Percentiles rank a stretch among this genome's conserved stretches.
Evolutionary conservation across 2,329 filamentous ascomycete species (phyloP).

Genomic region (Pseudocercospora fijiensis): DNA sequence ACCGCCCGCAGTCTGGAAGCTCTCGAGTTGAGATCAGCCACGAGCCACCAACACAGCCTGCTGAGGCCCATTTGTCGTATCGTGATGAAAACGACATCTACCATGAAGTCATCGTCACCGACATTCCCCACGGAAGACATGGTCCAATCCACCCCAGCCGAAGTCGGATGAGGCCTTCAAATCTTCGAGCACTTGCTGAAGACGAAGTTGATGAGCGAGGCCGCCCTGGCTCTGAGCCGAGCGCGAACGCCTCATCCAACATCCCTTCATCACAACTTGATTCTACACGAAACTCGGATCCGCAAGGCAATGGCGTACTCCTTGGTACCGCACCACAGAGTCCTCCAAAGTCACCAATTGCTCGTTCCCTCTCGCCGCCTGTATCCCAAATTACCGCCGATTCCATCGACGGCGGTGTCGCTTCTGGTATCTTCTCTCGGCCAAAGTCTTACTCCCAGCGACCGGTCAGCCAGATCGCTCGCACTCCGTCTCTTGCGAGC

Average conservation of each 20-base stretch:
- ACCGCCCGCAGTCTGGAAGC: conserved; percentile 11
- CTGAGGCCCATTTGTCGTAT: conserved; percentile 23
- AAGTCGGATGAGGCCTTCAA: conserved; percentile 14
- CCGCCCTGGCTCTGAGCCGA: conserved; percentile 5
- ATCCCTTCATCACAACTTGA: background rate
- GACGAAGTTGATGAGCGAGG: conserved; percentile 12
- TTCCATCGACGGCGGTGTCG: conserved; percentile 2
- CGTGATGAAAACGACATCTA: conserved; percentile 25
- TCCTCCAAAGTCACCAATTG: conserved; percentile 3
- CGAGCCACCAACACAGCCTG: conserved; percentile 22
- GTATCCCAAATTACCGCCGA: conserved; percentile 4
- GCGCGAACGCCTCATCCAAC: background rate
- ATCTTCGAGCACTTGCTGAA: conserved; percentile 15
- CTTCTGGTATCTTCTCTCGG: conserved; percentile 11
- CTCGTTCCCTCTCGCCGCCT: conserved; percentile 13
- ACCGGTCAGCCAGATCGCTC: conserved; percentile 9
- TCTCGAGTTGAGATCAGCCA: conserved; percentile 24
- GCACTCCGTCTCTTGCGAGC: conserved; percentile 17
- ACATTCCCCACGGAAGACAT: conserved; percentile 19
- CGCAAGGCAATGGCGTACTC: conserved; percentile 14
- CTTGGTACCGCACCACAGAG: conserved; percentile 5
- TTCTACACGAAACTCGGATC: conserved; percentile 16
- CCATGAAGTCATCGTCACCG: conserved; percentile 25
- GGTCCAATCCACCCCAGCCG: conserved; percentile 14
- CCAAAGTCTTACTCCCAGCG: conserved; percentile 13